Base-by-base conservation (phyloP, 108 stramenopile genomes). In the Nannochloropsis granulata region DNA sequence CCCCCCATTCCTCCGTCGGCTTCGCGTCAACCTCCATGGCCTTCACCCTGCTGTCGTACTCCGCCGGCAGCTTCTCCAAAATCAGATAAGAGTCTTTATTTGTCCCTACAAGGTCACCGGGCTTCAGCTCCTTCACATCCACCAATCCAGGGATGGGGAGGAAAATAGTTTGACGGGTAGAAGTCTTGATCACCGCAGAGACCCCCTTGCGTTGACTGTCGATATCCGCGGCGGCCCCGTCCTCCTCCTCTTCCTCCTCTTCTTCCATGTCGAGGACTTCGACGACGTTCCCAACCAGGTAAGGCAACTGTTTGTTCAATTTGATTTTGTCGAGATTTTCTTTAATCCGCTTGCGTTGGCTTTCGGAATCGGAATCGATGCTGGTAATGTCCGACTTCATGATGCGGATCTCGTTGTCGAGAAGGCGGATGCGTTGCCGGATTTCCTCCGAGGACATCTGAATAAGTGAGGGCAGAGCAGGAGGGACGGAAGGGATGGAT, bases 71-170 rank as follows among this genome's bases (percentile, higher is more conserved):
- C 92, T 99, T 99, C 92, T 99, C 98, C 25, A 99, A 89, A 87
- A 99, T 96, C 23, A 99, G 93, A 88, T 99, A 98, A 23, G 95
- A 95, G 87, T 99, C 99, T 92, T 99, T 99, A 94, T 99, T 99
- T 81, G 96, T 97, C 34, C 98, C 99, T 14, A 99, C 96, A 83
- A 99, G 89, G 86, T 99, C 99, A 42, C 94, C 94, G 12, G 99
- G 99, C 84, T 92, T 93, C 44, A 99, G 93, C 85, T 98, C 97
- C 8, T 95, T 88, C 46, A 94, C 88, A 86, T 94, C 91, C n/a
- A 99, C 96, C n/a, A 99, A 94, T 16, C 99, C 99, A 19, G 98
- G 97, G 9, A 98, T 90, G 43, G 99, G 99, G 46, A 99, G 91
- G 86, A 96, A 98, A 79, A 99, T 97, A 44, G 99, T 99, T 91